Evolutionary conservation across 2,329 filamentous ascomycete species (phyloP), one percentile per base, ranked within the genome.

Genomic region (Paecilomyces sp.): DNA sequence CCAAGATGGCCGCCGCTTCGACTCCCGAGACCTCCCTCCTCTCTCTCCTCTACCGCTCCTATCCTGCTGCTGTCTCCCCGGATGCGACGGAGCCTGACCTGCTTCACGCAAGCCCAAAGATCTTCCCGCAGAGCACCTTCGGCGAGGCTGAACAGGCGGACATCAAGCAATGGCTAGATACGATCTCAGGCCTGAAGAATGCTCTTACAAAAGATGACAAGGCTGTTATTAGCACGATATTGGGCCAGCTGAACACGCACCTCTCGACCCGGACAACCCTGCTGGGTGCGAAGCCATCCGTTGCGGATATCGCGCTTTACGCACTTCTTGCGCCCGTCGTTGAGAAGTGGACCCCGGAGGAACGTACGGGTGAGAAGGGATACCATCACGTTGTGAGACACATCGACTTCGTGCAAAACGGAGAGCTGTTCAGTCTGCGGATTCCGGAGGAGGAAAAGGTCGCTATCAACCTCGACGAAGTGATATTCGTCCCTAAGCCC

Each of bases 321-420:
- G 82, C 89, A 64, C 83, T 88, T 58, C 82, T 96, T 34, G 88
- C 88, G 1, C 89, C 91, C 12, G 72, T 88, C 47, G 90, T 96
- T 61, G 85, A 88, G 71, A 81, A 82, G 65, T 97, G 93, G 93
- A 85, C 84, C 2, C 78, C 88, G 54, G 92, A 97, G 79, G 86
- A 96, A 83, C 86, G 90, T 71, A 96, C 93, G 24, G 93, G 93
- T 63, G 87, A 96, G 79, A 83, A 91, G 64, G 93, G 93, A 62
- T 88, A 89, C 75, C 92, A 95, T 64, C 88, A 97, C 78, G 89
- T 97, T 66, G 90, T 97, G 60, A 90, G 93, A 66, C 89, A 91
- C 74, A 77, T 97, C 71, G 93, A 97, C 79, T 96, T 97, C 73
- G 90, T 97, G 64, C 93, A 97, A 82, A 96, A 96, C 80, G 88